A percentile compares a stretch with the other conserved stretches of the same genome.
Evolutionary conservation across 768 basidiomycete species (phyloP).

Genomic region (Tulasnella calospora): DNA sequence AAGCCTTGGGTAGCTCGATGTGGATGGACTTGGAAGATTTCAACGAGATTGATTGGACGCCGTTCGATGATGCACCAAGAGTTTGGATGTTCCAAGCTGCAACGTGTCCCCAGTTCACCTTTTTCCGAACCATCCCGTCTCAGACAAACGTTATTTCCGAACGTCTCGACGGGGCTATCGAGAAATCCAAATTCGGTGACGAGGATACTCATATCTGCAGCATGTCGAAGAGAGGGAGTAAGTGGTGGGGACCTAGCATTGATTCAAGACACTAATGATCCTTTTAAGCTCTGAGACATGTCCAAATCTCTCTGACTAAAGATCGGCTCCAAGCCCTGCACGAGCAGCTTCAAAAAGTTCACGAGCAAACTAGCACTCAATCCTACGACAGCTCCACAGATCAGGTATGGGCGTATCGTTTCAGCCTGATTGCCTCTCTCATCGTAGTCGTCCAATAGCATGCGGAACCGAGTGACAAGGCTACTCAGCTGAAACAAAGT

Average conservation of each 20-base stretch:
- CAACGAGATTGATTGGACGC: constrained; percentile 66
- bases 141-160: constrained; percentile 13
- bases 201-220: constrained; percentile 81
- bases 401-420: background rate
- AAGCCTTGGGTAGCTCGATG: constrained; percentile 28
- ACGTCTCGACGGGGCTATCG: constrained; percentile 27
- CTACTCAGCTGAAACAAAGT: constrained; percentile 27
- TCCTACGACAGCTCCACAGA: constrained; percentile 5
- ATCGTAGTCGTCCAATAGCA: background rate
- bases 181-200: constrained; percentile 66
- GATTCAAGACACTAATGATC: background rate
- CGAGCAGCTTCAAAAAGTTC: background rate
- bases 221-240: constrained; percentile 67
- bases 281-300: background rate
- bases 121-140: constrained; percentile 48
- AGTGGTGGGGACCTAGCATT: constrained; percentile 32
- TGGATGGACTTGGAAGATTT: constrained; percentile 85
- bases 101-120: constrained; percentile 78
- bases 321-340: constrained; percentile 1
- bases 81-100: constrained; percentile 67
- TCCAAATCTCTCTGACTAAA: background rate
- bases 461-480: background rate
- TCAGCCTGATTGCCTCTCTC: background rate
- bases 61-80: constrained; percentile 48
- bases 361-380: background rate